phyloP scores from a whole-genome alignment of 202 grass and related monocot species.

The Brachypodium distachyon region DNA sequence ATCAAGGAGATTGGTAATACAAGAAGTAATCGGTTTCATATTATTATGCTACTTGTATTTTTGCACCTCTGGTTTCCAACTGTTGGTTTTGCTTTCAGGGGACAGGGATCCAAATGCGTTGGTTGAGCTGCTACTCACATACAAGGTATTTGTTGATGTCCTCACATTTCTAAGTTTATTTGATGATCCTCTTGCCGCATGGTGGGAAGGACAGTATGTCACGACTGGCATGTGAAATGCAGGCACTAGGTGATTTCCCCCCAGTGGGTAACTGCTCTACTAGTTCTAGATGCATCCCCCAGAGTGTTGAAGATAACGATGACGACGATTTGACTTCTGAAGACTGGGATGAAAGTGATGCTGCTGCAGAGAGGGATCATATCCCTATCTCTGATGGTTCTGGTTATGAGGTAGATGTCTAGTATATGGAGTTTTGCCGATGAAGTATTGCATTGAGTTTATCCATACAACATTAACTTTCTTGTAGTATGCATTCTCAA shows the following conservation, averaged over 20 bases:
- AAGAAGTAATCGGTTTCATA: slow-evolving; percentile 9
- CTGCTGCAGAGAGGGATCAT: background rate
- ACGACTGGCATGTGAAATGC: background rate
- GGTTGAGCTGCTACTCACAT: slow-evolving; percentile 61
- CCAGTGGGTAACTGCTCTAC: slow-evolving; percentile 8
- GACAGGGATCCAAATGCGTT: slow-evolving; percentile 41
- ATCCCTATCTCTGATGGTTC: slow-evolving; percentile 25
- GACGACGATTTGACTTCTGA: background rate
- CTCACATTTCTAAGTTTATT: background rate
- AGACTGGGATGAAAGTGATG: slow-evolving; percentile 32
- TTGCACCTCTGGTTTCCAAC: background rate
- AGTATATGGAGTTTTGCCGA: too few relatives aligned
- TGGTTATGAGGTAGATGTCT: slow-evolving; percentile 44
- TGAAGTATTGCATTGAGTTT: background rate
- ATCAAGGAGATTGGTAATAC: slow-evolving; percentile 44
- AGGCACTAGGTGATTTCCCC: slow-evolving; percentile 44
- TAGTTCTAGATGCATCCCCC: slow-evolving; percentile 8
- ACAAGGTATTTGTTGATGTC: slow-evolving; percentile 25
- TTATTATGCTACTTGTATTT: background rate
- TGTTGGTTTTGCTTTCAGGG: slow-evolving; percentile 29
- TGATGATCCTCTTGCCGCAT: slow-evolving; percentile 1
- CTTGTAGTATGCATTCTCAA: background rate
- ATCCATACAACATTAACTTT: background rate
- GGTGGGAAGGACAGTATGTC: background rate
- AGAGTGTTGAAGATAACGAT: slow-evolving; percentile 21